Evolutionary conservation across 2,329 filamentous ascomycete genomes (phyloP).

Genomic region (Alternaria postmessia): DNA sequence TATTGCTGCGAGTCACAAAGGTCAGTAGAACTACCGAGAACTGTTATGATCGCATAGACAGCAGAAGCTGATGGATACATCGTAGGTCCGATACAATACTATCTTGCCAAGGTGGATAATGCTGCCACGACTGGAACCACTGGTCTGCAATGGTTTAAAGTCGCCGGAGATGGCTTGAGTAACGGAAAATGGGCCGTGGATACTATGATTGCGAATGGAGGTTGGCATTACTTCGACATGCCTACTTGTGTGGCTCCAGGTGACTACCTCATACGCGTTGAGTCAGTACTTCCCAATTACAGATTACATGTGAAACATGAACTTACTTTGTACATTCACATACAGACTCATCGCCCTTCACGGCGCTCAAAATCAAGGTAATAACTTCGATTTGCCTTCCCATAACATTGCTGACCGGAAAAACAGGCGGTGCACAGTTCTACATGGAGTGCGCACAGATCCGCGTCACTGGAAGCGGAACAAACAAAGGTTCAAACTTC

Average conservation of each 20-base stretch:
- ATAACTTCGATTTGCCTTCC: background rate
- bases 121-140: conserved; percentile 45
- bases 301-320: background rate
- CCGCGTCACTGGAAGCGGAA: conserved; percentile 28
- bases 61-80: background rate
- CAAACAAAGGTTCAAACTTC: conserved; percentile 20
- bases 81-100: conserved; percentile 28
- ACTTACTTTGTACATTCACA: background rate
- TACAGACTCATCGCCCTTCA: conserved; percentile 51
- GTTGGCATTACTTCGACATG: conserved; percentile 52
- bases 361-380: conserved; percentile 30
- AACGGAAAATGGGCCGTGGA: conserved; percentile 57
- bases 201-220: conserved; percentile 54
- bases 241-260: conserved; percentile 42
- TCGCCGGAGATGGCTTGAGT: conserved; percentile 47
- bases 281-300: background rate
- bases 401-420: background rate
- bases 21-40: conserved; percentile 25
- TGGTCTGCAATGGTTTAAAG: conserved; percentile 48
- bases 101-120: conserved; percentile 45
- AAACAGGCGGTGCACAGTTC: conserved; percentile 19
- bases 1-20: conserved; percentile 58
- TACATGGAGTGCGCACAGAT: conserved; percentile 40
- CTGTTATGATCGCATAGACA: background rate
- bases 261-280: conserved; percentile 48